Evolutionary conservation across 1,139 yeast genomes (phyloP).

Genomic region (Debaryomyces subglobosus): DNA sequence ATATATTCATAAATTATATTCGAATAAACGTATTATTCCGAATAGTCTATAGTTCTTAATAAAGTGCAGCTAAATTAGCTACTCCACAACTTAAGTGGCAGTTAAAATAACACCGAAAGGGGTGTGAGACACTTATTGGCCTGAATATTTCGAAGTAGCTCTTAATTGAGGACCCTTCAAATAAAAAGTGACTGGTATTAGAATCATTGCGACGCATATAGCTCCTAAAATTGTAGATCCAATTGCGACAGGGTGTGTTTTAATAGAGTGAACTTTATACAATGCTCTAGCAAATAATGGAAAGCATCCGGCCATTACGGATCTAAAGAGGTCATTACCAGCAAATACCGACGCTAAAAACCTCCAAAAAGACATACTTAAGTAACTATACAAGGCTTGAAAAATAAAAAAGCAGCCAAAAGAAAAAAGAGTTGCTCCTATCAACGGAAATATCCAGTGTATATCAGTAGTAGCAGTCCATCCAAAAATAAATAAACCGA

Average conservation of each 20-base stretch:
- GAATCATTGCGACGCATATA: constrained; percentile 57
- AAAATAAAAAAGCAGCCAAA: background rate
- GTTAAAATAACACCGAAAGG: too few species aligned
- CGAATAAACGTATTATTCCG: too few species aligned
- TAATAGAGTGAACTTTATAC: too few species aligned
- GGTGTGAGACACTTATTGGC: too few species aligned
- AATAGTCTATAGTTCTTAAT: too few species aligned
- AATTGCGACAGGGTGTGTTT: too few species aligned
- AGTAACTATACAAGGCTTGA: background rate
- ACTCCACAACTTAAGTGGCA: too few species aligned
- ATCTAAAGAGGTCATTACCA: background rate
- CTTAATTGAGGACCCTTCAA: constrained; percentile 44
- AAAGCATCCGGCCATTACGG: background rate
- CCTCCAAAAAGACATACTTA: background rate
- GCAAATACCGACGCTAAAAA: background rate
- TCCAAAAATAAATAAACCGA: background rate
- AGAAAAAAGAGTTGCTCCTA: background rate
- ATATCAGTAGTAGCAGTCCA: background rate
- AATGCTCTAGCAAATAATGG: background rate
- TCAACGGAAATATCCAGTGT: background rate
- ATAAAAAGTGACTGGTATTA: constrained; percentile 59
- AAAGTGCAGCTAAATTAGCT: too few species aligned
- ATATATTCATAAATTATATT: too few species aligned
- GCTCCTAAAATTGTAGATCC: constrained; percentile 59
- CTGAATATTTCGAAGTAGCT: constrained; percentile 46